Percentiles rank a stretch among this genome's conserved stretches.
Conservation (phyloP, 257 asterid genomes). For the Jaltomata sinuosa region DNA sequence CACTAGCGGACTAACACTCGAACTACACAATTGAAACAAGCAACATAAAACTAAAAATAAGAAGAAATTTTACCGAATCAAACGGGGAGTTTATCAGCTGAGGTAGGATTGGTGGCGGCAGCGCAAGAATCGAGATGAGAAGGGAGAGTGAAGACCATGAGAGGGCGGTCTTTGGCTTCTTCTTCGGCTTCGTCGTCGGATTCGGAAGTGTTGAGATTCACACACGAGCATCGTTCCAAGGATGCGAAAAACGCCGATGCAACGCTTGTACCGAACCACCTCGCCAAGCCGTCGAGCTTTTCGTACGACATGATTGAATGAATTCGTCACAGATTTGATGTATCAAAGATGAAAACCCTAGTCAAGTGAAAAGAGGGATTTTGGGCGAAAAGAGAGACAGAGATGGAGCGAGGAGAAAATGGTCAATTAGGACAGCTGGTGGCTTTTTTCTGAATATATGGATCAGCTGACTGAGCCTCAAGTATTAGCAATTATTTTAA, state of each 20-base stretch:
- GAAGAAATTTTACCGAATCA: constrained; percentile 16
- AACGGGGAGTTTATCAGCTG: constrained; percentile 70
- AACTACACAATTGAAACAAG: not conserved
- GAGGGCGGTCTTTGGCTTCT: constrained; percentile 92
- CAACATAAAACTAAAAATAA: not conserved
- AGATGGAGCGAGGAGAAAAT: not conserved
- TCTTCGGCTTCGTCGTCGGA: constrained; percentile 63
- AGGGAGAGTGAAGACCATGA: constrained; percentile 46
- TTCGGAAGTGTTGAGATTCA: constrained; percentile 71
- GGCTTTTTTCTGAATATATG: not conserved
- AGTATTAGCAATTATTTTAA: no score
- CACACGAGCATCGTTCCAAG: constrained; percentile 95
- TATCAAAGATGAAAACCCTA: not conserved
- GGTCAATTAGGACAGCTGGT: not conserved
- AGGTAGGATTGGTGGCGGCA: constrained; percentile 20
- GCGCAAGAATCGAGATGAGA: constrained; percentile 31
- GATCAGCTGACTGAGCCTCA: not conserved
- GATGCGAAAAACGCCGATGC: constrained; percentile 92
- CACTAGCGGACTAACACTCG: not conserved
- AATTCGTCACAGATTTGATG: constrained; percentile 8
- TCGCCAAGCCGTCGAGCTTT: constrained; percentile 71
- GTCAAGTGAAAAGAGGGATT: not conserved
- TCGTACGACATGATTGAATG: constrained; percentile 40
- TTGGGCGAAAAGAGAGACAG: not conserved
- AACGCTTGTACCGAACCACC: constrained; percentile 83